Conservation (phyloP, 2,329 filamentous ascomycete genomes). For the Curvularia eragrostidis region DNA sequence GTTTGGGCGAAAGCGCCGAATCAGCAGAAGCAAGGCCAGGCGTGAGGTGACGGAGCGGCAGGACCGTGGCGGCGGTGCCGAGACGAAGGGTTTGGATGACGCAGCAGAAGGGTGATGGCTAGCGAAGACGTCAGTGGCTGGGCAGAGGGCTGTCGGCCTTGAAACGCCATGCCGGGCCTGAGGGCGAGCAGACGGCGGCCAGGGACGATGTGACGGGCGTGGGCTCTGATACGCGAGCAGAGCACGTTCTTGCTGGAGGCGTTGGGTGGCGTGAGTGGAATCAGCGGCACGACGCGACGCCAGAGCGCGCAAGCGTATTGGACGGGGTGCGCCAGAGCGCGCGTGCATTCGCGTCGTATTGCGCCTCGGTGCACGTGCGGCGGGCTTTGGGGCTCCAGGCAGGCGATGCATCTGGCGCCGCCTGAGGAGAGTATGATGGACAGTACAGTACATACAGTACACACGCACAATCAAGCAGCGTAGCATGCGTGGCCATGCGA, state of each 20-base stretch:
- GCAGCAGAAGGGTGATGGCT: constrained; percentile 1
- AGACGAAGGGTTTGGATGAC: constrained; percentile 12
- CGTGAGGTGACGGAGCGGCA: constrained; percentile 23
- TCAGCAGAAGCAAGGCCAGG: constrained; percentile 15
- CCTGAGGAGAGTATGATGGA: background rate
- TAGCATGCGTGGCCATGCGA: background rate
- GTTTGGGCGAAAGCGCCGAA: constrained; percentile 23
- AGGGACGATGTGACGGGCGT: background rate
- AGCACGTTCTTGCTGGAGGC: constrained; percentile 2
- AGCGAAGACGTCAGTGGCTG: constrained; percentile 17
- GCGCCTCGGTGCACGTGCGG: constrained; percentile 6
- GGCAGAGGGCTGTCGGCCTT: constrained; percentile 24
- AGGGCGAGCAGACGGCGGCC: constrained; percentile 5
- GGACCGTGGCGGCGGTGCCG: constrained; percentile 20
- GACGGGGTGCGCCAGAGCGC: background rate
- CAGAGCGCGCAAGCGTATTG: background rate
- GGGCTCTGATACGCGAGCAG: constrained; percentile 3
- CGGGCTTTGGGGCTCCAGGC: background rate
- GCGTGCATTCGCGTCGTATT: constrained; percentile 11
- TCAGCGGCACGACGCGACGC: constrained; percentile 5
- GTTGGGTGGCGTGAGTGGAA: constrained; percentile 2
- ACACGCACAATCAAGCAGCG: background rate
- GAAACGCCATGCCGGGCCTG: constrained; percentile 31
- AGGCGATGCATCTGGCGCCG: background rate
- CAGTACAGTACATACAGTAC: too few species aligned